phyloP scores from a whole-genome alignment of 192 early-diverging fungal species.

The Coemansia sp. region DNA sequence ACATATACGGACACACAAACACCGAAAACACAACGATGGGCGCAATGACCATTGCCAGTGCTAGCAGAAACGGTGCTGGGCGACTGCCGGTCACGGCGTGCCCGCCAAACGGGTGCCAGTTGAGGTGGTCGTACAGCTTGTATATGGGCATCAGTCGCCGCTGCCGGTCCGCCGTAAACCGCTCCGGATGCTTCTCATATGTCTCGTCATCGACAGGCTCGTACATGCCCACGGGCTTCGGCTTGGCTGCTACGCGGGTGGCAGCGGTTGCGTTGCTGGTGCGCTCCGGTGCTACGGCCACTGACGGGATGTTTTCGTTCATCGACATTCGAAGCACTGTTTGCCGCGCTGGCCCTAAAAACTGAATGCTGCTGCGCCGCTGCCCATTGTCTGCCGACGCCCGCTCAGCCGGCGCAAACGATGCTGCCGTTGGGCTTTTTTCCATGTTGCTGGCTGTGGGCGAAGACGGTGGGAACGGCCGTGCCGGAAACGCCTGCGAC shows the following conservation, averaged over 20 bases:
- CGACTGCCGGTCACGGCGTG: conserved; percentile 65
- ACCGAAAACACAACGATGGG: conserved; percentile 62
- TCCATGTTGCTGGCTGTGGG: conserved; percentile 2
- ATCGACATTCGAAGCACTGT: conserved; percentile 44
- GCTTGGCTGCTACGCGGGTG: conserved; percentile 4
- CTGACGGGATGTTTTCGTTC: conserved; percentile 26
- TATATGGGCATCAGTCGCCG: conserved; percentile 47
- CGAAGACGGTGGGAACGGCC: background rate
- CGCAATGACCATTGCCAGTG: conserved; percentile 55
- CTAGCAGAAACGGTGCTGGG: conserved; percentile 61
- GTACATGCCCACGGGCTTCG: conserved; percentile 34
- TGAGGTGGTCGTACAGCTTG: conserved; percentile 50
- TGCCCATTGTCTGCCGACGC: background rate
- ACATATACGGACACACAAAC: conserved; percentile 67
- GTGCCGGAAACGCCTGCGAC: background rate
- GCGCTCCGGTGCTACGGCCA: conserved; percentile 11
- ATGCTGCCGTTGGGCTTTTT: background rate
- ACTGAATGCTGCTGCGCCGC: conserved; percentile 38
- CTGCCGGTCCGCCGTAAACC: conserved; percentile 38
- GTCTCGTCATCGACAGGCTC: conserved; percentile 34
- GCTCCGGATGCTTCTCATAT: conserved; percentile 24
- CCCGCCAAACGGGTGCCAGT: conserved; percentile 62
- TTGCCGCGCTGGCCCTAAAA: conserved; percentile 44
- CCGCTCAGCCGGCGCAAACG: conserved; percentile 3
- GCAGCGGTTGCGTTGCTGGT: conserved; percentile 18